Percentiles rank a stretch among this genome's conserved stretches.
Conservation (phyloP, 2,329 filamentous ascomycete species). For the Aspergillus luchuensis region DNA sequence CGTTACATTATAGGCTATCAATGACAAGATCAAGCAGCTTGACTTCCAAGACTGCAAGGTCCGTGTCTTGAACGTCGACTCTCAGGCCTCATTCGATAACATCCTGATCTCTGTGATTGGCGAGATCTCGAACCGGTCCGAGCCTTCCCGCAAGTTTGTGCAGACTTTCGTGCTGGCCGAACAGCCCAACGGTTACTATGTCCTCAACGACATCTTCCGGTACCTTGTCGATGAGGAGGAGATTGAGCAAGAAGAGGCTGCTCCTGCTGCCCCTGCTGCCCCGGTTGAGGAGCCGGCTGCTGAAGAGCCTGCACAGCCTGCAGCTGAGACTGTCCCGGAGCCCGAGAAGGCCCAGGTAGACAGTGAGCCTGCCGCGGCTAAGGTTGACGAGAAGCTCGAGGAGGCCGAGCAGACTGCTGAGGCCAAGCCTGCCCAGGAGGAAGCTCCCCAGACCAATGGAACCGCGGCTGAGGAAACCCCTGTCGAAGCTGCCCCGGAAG, state of each 20-base stretch:
- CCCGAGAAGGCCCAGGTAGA: slow-evolving; percentile 35
- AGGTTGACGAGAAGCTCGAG: slow-evolving; percentile 76
- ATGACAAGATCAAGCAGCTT: slow-evolving; percentile 88
- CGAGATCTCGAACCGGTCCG: slow-evolving; percentile 91
- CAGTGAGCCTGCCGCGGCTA: slow-evolving; percentile 49
- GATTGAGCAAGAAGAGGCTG: slow-evolving; percentile 50
- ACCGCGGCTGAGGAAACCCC: slow-evolving; percentile 24
- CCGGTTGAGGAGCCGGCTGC: slow-evolving; percentile 44
- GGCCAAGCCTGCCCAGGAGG: slow-evolving; percentile 32
- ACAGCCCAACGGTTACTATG: slow-evolving; percentile 96
- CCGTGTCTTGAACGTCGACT: slow-evolving; percentile 95
- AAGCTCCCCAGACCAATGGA: slow-evolving; percentile 41
- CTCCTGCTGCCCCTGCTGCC: slow-evolving; percentile 46
- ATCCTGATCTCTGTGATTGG: slow-evolving; percentile 98
- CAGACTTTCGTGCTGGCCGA: slow-evolving; percentile 97
- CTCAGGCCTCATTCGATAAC: slow-evolving; percentile 86
- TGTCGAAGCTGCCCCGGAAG: slow-evolving; percentile 23
- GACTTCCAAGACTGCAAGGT: slow-evolving; percentile 98
- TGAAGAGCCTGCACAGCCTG: slow-evolving; percentile 48
- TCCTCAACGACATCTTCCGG: slow-evolving; percentile 96
- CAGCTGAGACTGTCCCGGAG: slow-evolving; percentile 36
- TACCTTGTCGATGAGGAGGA: slow-evolving; percentile 82
- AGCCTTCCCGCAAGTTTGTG: slow-evolving; percentile 91
- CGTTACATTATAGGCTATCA: slow-evolving; percentile 71
- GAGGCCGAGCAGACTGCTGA: slow-evolving; percentile 57